Evolutionary conservation across 2,329 filamentous ascomycete species (phyloP).

Genomic region (Monilinia polystroma): DNA sequence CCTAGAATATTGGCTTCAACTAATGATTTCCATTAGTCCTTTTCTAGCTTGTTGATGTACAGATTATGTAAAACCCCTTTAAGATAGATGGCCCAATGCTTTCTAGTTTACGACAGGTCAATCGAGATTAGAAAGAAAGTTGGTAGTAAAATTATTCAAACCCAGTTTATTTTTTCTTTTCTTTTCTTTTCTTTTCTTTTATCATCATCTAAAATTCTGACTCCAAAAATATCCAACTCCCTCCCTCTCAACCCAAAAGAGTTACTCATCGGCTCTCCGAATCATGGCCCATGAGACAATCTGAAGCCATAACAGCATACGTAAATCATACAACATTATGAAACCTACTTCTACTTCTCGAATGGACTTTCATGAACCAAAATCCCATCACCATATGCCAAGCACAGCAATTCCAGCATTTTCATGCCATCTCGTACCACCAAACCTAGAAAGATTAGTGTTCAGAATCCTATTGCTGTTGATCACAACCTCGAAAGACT

Average conservation of each 20-base stretch:
- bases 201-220: no score
- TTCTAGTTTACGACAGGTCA: no score
- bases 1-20: neutral
- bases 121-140: no score
- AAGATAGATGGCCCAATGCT: no score
- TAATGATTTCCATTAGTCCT: neutral
- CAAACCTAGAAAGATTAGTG: conserved; percentile 2
- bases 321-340: conserved; percentile 4
- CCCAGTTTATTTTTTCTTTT: no score
- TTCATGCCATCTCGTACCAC: conserved; percentile 16
- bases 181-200: neutral
- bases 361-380: neutral
- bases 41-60: no score
- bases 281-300: neutral
- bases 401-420: conserved; percentile 5
- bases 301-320: neutral
- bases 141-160: no score
- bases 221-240: neutral
- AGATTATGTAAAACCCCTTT: no score
- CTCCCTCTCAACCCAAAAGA: neutral
- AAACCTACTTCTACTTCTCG: neutral
- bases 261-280: neutral
- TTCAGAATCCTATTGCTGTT: neutral
- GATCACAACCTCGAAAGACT: conserved; percentile 9
- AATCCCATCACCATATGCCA: neutral